These are phyloP conservation scores for Saccharomyces jurei DNA, from an alignment of 805 yeast species.

Conservation along the genomic window DNA sequence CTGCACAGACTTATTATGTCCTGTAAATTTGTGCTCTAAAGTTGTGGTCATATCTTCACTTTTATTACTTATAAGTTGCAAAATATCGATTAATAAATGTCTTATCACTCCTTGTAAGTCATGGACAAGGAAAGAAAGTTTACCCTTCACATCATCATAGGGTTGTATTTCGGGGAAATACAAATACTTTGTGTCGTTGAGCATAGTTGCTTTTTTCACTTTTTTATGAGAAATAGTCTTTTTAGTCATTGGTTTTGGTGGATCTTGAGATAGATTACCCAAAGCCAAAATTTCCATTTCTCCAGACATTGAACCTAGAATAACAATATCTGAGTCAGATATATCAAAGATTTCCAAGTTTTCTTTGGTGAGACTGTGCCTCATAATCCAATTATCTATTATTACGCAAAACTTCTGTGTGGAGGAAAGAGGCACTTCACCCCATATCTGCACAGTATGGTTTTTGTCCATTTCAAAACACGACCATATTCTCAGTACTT, in stretches of 20 bases:
- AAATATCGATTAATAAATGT: constrained; percentile 27
- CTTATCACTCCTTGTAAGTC: constrained; percentile 36
- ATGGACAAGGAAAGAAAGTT: constrained; percentile 38
- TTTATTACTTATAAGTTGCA: constrained; percentile 7
- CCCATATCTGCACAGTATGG: constrained; percentile 51
- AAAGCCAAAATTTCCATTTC: constrained; percentile 38
- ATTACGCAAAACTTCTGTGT: constrained; percentile 31
- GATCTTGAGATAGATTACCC: constrained; percentile 42
- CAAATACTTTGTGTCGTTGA: constrained; percentile 28
- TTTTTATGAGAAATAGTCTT: constrained; percentile 30
- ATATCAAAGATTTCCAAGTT: constrained; percentile 20
- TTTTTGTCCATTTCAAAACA: constrained; percentile 54
- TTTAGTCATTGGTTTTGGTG: constrained; percentile 46
- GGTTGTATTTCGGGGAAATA: constrained; percentile 32
- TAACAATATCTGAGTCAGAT: constrained; percentile 35
- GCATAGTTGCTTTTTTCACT: constrained; percentile 22
- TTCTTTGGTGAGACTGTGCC: constrained; percentile 5
- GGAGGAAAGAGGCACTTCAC: constrained; percentile 32
- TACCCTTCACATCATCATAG: constrained; percentile 16
- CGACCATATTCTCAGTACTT: constrained; percentile 59
- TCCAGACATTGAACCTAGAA: constrained; percentile 38
- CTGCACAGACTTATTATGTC: constrained; percentile 76
- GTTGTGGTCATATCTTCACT: constrained; percentile 3
- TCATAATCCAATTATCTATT: constrained; percentile 35
- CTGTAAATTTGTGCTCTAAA: constrained; percentile 59